A percentile compares a stretch with the other conserved stretches of the same genome.
These are phyloP conservation scores for Lepidium sativum DNA, from an alignment of 345 rosid genomes.

Conservation along the genomic window DNA sequence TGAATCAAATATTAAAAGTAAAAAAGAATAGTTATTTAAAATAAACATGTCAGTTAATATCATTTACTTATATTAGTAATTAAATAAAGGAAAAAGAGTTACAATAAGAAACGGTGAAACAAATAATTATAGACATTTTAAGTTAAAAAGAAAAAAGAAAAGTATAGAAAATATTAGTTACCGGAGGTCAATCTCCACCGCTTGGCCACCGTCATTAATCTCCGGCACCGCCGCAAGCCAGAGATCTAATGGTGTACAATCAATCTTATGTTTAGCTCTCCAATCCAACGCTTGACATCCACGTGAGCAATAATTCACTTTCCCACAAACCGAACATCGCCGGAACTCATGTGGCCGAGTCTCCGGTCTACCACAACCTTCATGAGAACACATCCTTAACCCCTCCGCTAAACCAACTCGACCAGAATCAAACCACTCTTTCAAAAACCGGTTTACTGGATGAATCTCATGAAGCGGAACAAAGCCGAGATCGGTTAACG, in stretches of 20 bases:
- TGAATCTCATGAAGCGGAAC: slow-evolving; percentile 37
- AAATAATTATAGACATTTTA: neutral
- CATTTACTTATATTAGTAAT: neutral
- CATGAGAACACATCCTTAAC: slow-evolving; percentile 41
- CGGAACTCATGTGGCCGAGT: slow-evolving; percentile 73
- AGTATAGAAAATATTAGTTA: neutral
- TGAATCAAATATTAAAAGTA: too few species aligned
- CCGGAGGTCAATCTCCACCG: slow-evolving; percentile 7
- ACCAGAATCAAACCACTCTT: slow-evolving; percentile 50
- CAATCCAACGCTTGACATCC: slow-evolving; percentile 94
- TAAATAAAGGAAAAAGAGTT: neutral
- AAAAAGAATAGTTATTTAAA: too few species aligned
- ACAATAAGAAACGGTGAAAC: neutral
- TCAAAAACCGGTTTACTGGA: slow-evolving; percentile 48
- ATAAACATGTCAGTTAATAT: neutral
- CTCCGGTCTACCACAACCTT: slow-evolving; percentile 77
- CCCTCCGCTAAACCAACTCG: slow-evolving; percentile 4
- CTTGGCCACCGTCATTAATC: slow-evolving; percentile 23
- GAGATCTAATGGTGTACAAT: slow-evolving; percentile 49
- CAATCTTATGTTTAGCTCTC: slow-evolving; percentile 65
- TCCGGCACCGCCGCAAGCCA: slow-evolving; percentile 31
- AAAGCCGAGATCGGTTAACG: neutral
- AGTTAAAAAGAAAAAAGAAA: neutral
- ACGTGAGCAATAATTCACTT: slow-evolving; percentile 80
- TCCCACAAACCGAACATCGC: slow-evolving; percentile 79